Conservation (phyloP, 768 basidiomycete genomes). For the Lactifluus rugatus region DNA sequence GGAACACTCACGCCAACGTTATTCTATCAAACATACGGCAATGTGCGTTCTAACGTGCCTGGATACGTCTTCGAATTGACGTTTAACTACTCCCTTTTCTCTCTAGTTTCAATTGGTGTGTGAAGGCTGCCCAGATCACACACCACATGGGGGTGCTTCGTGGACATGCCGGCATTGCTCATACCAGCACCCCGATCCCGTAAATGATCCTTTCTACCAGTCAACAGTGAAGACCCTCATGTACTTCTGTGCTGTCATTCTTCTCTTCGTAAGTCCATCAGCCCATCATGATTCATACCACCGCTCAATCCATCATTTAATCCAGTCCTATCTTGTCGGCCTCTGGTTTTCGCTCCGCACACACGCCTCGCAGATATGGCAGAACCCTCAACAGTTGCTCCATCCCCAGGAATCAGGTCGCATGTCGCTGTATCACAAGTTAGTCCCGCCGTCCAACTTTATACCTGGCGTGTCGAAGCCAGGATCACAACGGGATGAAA, state of each 20-base stretch:
- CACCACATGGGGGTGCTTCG: constrained; percentile 30
- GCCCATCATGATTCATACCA: not conserved
- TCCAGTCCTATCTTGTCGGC: constrained; percentile 89
- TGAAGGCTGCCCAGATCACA: constrained; percentile 55
- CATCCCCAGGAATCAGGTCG: constrained; percentile 42
- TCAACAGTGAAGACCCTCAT: constrained; percentile 90
- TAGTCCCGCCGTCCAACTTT: constrained; percentile 31
- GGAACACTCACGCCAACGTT: constrained; percentile 90
- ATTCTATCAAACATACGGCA: constrained; percentile 97
- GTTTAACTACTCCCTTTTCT: not conserved
- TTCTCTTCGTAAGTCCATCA: constrained; percentile 65
- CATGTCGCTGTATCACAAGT: constrained; percentile 55
- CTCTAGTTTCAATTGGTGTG: constrained; percentile 79
- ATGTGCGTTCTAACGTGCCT: constrained; percentile 44
- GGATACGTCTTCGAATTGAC: constrained; percentile 7
- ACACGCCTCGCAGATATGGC: constrained; percentile 98
- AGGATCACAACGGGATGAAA: constrained; percentile 3
- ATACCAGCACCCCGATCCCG: constrained; percentile 90
- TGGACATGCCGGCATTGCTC: constrained; percentile 92
- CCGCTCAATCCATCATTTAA: constrained; percentile 4
- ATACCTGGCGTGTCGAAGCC: constrained; percentile 22
- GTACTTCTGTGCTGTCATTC: constrained; percentile 89
- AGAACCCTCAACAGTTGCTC: constrained; percentile 83
- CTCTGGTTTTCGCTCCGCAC: constrained; percentile 98
- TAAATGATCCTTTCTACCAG: constrained; percentile 92